Conservation (phyloP, 768 basidiomycete genomes). For the Mycena capillaripes region DNA sequence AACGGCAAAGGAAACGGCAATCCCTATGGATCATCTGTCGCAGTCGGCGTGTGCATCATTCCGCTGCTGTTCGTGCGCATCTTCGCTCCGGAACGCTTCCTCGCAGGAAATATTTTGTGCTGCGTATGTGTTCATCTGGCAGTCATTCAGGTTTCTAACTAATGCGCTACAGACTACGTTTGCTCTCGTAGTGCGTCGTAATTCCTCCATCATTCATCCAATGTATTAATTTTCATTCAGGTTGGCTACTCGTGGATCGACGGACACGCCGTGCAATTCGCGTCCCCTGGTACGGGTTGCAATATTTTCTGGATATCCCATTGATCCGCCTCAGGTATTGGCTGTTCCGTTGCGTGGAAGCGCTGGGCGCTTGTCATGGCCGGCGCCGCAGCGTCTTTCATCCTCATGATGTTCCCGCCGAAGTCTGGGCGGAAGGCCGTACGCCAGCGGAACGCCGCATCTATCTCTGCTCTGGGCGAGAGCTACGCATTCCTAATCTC, state of each 20-base stretch:
- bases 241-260: constrained; percentile 73
- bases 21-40: constrained; percentile 66
- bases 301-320: constrained; percentile 29
- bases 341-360: constrained; percentile 67
- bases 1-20: constrained; percentile 63
- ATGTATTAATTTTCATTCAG: neutral
- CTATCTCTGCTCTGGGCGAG: constrained; percentile 54
- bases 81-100: constrained; percentile 56
- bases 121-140: constrained; percentile 57
- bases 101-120: constrained; percentile 52
- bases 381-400: constrained; percentile 65
- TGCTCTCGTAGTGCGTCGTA: no score
- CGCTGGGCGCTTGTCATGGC: constrained; percentile 65
- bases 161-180: constrained; percentile 50
- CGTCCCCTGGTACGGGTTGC: constrained; percentile 60
- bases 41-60: constrained; percentile 60
- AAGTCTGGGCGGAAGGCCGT: constrained; percentile 62
- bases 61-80: constrained; percentile 65
- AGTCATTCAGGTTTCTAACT: no score
- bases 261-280: constrained; percentile 58
- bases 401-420: constrained; percentile 68
- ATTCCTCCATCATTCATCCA: no score
- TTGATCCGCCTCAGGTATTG: constrained; percentile 55
- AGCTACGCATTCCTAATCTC: constrained; percentile 59
- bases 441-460: constrained; percentile 35